Conservation (phyloP, 2,329 filamentous ascomycete species). For the Diaporthe longicolla region DNA sequence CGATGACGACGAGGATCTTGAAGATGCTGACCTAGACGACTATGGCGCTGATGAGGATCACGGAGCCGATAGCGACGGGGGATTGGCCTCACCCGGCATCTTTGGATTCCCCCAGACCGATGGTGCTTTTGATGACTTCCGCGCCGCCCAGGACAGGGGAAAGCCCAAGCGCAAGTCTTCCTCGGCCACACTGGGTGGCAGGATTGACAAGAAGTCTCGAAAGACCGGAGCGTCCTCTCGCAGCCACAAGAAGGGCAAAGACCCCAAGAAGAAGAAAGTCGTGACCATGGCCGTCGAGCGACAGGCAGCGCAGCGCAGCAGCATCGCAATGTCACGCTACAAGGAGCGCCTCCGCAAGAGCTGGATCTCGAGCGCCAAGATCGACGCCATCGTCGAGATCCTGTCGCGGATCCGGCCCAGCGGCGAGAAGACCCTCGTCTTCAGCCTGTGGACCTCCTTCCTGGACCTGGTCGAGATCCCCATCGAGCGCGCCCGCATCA, state of each 20-base stretch:
- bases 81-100: no score
- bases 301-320: slow-evolving; percentile 46
- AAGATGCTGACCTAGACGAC: background rate
- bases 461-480: slow-evolving; percentile 52
- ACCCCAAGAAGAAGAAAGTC: slow-evolving; percentile 15
- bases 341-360: slow-evolving; percentile 47
- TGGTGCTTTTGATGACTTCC: background rate
- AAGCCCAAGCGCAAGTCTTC: slow-evolving; percentile 18
- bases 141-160: no score
- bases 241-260: slow-evolving; percentile 1
- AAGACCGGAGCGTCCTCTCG: background rate
- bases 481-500: slow-evolving; percentile 47
- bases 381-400: slow-evolving; percentile 50
- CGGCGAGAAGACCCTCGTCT: slow-evolving; percentile 51
- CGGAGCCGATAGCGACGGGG: background rate
- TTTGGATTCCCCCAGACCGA: background rate
- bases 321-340: slow-evolving; percentile 48
- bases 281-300: slow-evolving; percentile 47
- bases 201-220: background rate
- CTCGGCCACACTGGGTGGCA: background rate
- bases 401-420: slow-evolving; percentile 47
- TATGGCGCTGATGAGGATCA: background rate
- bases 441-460: slow-evolving; percentile 54
- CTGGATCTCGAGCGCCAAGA: slow-evolving; percentile 51
- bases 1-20: background rate